These are phyloP conservation scores for Euphorbia schlechtendalii DNA, from an alignment of 441 rosid genomes.

Conservation along the genomic window DNA sequence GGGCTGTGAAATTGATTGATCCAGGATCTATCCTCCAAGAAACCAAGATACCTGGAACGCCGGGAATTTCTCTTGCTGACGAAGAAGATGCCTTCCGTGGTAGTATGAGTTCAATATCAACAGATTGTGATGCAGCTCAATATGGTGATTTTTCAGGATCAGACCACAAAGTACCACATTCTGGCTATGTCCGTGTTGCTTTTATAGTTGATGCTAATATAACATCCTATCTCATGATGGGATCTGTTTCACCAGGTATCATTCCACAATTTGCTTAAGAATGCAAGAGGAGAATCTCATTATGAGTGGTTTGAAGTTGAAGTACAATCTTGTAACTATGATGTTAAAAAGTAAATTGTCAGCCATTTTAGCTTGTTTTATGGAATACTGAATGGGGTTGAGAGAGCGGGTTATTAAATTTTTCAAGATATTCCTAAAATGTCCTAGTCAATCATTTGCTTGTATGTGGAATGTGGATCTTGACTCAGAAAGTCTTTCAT, in stretches of 20 bases:
- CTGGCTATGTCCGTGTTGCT: slow-evolving; percentile 70
- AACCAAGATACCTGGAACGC: slow-evolving; percentile 47
- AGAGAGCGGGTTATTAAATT: no score
- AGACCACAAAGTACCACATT: slow-evolving; percentile 47
- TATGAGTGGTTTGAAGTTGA: no score
- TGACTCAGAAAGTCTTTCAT: no score
- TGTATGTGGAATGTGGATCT: no score
- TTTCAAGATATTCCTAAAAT: no score
- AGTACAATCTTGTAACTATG: no score
- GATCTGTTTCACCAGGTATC: slow-evolving; percentile 97
- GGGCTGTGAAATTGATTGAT: slow-evolving; percentile 90
- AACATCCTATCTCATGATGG: slow-evolving; percentile 99
- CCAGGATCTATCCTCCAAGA: slow-evolving; percentile 85
- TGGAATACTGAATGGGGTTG: no score
- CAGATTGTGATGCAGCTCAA: slow-evolving; percentile 58
- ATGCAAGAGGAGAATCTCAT: no score
- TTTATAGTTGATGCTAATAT: slow-evolving; percentile 97
- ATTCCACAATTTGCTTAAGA: neutral
- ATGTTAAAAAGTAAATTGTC: no score
- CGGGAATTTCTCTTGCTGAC: slow-evolving; percentile 49
- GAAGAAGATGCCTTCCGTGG: slow-evolving; percentile 55
- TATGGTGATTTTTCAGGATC: slow-evolving; percentile 46
- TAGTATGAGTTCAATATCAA: slow-evolving; percentile 39
- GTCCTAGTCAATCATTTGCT: no score
- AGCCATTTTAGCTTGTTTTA: no score